Conservation (phyloP, 1,284 basidiomycete genomes). For the Leucoagaricus sp. region DNA sequence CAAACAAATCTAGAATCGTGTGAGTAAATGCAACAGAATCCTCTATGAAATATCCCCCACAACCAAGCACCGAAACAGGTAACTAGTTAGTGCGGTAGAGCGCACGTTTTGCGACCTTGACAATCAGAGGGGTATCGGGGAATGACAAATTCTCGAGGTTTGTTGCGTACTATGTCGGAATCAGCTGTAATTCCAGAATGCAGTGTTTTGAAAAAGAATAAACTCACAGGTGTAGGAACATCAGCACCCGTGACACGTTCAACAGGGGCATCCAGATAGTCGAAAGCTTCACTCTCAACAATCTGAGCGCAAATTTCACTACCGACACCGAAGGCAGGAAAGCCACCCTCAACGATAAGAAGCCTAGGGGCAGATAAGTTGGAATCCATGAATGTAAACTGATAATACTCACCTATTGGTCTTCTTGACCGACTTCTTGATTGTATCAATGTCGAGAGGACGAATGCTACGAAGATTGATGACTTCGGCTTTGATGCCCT, state of each 20-base stretch:
- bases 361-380: conserved; percentile 49
- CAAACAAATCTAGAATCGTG: conserved; percentile 20
- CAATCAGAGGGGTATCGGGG: conserved; percentile 86
- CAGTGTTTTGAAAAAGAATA: neutral
- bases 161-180: conserved; percentile 71
- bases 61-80: conserved; percentile 17
- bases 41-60: conserved; percentile 21
- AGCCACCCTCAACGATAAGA: conserved; percentile 96
- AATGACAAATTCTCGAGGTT: conserved; percentile 89
- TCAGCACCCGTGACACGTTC: conserved; percentile 98
- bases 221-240: conserved; percentile 90
- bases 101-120: conserved; percentile 90
- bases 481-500: conserved; percentile 97
- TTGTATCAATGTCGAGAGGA: conserved; percentile 96
- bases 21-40: conserved; percentile 19
- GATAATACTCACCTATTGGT: conserved; percentile 75
- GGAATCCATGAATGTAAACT: neutral
- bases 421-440: conserved; percentile 96
- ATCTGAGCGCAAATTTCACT: conserved; percentile 98
- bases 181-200: neutral
- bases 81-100: conserved; percentile 83
- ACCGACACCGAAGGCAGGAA: conserved; percentile 98
- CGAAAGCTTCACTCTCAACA: conserved; percentile 94
- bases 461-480: conserved; percentile 96
- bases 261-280: conserved; percentile 96